Conservation (phyloP, 1,284 basidiomycete genomes). For the Heterobasidion occidentale region DNA sequence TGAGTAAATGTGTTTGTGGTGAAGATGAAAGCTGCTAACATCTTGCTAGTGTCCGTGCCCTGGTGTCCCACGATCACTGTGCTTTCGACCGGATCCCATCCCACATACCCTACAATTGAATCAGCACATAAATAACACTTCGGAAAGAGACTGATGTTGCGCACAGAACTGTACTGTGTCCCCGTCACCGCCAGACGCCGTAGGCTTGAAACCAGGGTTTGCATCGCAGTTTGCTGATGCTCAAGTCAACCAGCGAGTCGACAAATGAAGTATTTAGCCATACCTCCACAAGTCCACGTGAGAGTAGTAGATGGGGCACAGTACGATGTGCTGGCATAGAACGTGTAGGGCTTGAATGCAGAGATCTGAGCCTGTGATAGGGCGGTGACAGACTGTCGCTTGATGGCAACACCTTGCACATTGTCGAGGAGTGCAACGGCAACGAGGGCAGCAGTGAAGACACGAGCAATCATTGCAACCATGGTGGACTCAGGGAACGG, state of each 20-base stretch:
- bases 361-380: constrained; percentile 24
- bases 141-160: neutral
- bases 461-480: neutral
- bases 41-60: constrained; percentile 20
- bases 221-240: constrained; percentile 41
- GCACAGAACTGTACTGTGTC: constrained; percentile 14
- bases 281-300: constrained; percentile 28
- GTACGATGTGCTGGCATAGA: constrained; percentile 28
- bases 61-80: constrained; percentile 21
- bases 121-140: neutral
- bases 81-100: constrained; percentile 14
- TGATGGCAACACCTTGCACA: neutral
- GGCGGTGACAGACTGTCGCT: constrained; percentile 16
- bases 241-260: neutral
- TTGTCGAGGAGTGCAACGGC: neutral
- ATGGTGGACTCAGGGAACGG: no score
- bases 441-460: neutral
- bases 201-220: constrained; percentile 43
- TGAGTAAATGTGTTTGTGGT: neutral
- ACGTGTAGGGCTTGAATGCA: constrained; percentile 31
- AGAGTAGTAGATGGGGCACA: constrained; percentile 23
- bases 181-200: constrained; percentile 41
- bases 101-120: constrained; percentile 17
- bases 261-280: constrained; percentile 14
- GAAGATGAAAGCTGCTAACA: constrained; percentile 26